Evolutionary conservation across 163 green algal species (phyloP).

Genomic region (Scenedesmus sp.): DNA sequence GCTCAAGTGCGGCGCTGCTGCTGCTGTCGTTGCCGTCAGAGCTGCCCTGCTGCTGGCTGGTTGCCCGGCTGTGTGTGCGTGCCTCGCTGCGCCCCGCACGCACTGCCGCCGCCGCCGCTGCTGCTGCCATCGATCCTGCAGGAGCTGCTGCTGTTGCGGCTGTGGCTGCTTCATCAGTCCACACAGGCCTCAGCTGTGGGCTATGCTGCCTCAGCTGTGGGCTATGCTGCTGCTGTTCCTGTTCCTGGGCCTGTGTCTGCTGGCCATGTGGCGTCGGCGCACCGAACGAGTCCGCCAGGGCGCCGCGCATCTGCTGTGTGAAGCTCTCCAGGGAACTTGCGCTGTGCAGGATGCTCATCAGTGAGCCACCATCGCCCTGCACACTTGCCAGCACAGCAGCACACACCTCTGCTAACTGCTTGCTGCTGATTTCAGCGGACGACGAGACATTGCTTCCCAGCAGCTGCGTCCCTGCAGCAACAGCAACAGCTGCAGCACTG

Average conservation of each 20-base stretch:
- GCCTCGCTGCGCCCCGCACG: background rate
- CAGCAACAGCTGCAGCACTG: no score
- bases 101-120: background rate
- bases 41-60: background rate
- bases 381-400: background rate
- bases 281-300: background rate
- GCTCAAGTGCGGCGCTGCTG: background rate
- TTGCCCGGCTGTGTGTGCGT: background rate
- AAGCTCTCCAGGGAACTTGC: background rate
- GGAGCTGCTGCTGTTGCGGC: background rate
- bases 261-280: background rate
- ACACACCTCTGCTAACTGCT: background rate
- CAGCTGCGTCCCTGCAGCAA: background rate
- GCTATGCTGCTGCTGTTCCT: background rate
- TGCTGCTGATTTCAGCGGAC: background rate
- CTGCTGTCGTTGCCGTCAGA: background rate
- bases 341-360: background rate
- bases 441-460: background rate
- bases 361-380: background rate
- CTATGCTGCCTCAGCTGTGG: no score
- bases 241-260: background rate
- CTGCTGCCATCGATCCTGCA: background rate
- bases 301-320: background rate
- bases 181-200: background rate
- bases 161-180: background rate